Evolutionary conservation across 2,329 filamentous ascomycete genomes (phyloP).

Genomic region (Trichoderma atroviride): DNA sequence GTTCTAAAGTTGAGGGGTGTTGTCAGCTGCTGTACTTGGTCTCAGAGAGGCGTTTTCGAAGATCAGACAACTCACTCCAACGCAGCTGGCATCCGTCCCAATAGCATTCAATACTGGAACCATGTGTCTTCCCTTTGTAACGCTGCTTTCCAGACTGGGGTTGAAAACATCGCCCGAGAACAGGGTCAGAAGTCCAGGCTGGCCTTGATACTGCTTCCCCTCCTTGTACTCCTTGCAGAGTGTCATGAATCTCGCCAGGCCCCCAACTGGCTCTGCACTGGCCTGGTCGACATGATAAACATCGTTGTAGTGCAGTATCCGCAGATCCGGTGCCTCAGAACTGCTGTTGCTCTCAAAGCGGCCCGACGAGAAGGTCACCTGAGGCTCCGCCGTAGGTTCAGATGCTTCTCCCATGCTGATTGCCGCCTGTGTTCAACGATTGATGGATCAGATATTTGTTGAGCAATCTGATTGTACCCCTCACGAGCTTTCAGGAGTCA

Average conservation of each 20-base stretch:
- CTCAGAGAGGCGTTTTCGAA: neutral
- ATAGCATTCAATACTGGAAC: conserved; percentile 79
- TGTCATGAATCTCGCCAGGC: conserved; percentile 78
- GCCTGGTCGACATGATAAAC: conserved; percentile 82
- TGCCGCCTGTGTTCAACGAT: neutral
- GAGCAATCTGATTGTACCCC: neutral
- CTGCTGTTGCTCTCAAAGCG: conserved; percentile 20
- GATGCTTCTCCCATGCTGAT: conserved; percentile 13
- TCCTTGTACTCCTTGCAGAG: conserved; percentile 74
- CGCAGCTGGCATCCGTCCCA: conserved; percentile 77
- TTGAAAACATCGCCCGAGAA: conserved; percentile 96
- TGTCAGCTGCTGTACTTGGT: neutral
- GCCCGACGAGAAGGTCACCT: conserved; percentile 32
- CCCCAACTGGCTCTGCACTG: conserved; percentile 81
- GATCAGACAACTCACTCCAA: conserved; percentile 63
- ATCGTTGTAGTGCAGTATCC: conserved; percentile 90
- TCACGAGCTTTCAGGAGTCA: neutral
- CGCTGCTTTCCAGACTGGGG: conserved; percentile 82
- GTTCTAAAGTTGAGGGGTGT: conserved; percentile 55
- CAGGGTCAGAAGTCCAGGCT: conserved; percentile 71
- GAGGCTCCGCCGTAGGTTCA: conserved; percentile 35
- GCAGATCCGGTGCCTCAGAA: conserved; percentile 61
- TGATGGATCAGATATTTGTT: too few relatives aligned
- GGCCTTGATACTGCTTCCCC: conserved; percentile 60
- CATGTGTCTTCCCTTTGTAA: conserved; percentile 91